Conservation (phyloP, 140 eudicot genomes). For the Ambrosia hybrid region DNA sequence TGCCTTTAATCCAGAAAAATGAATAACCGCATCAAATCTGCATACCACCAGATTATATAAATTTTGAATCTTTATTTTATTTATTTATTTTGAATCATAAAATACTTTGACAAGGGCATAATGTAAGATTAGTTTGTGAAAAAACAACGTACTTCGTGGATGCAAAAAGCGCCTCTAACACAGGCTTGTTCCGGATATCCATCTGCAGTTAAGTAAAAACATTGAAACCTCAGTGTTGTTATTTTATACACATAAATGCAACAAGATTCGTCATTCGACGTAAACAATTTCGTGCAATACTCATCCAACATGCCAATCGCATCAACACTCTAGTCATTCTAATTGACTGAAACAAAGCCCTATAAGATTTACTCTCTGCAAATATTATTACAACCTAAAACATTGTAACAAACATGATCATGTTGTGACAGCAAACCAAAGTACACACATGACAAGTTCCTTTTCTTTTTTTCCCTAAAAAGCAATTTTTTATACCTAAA, state of each 20-base stretch:
- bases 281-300: not conserved
- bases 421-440: not conserved
- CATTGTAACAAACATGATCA: not conserved
- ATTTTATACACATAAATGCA: not conserved
- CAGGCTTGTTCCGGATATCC: slow-evolving; percentile 84
- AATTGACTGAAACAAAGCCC: not conserved
- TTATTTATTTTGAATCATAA: not conserved
- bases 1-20: slow-evolving; percentile 94
- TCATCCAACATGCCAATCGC: slow-evolving; percentile 8
- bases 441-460: not conserved
- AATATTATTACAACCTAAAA: not conserved
- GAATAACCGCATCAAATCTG: slow-evolving; percentile 98
- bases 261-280: not conserved
- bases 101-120: not conserved
- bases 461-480: too few relatives aligned
- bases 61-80: not conserved
- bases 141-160: slow-evolving; percentile 59
- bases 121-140: not conserved
- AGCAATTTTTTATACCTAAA: too few relatives aligned
- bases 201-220: slow-evolving; percentile 43
- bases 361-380: not conserved
- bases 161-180: slow-evolving; percentile 73
- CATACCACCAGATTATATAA: slow-evolving; percentile 13
- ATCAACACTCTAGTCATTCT: not conserved
- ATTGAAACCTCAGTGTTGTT: not conserved